Base-by-base conservation (phyloP, 2,329 filamentous ascomycete genomes). In the Hypoxylon sp. region DNA sequence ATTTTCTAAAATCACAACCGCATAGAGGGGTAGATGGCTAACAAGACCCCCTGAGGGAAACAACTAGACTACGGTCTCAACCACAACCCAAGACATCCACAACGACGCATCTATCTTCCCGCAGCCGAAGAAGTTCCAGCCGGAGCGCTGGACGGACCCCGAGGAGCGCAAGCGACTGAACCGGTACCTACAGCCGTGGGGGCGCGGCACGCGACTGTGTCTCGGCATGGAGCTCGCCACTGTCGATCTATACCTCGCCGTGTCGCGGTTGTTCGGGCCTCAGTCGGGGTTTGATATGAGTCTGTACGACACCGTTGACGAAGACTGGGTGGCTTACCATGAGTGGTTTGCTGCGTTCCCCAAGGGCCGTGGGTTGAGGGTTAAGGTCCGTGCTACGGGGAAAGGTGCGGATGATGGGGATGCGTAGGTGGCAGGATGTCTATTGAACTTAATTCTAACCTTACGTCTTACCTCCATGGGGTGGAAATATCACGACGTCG, bases 331-430 rank as follows among this genome's bases (percentile, higher is more conserved):
- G 23, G 38, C 68, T 21, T 74, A 65, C 34, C 73, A 74, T 45
- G 72, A 74, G 61, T 73, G 64, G 62, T 73, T 74, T 49, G 69
- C 72, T 7, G 69, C 60, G 23, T 74, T 74, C 23, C 70, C 72
- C 1, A 52, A 58, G 30, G 73, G 72, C 2, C 63, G 67, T 5
- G 70, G 73, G 36, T 43, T 74, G n/a, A 55, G 67, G 46, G 71
- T 73, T 19, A 50, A 45, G 60, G 66, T 74, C 45, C 45, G 6
- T 83, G 38, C 11, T 9, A 46, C 10, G 17, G 46, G 9, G 14
- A 50, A 14, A 2, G 59, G 34, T 28, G 36, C 3, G n/a, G 17
- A 10, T 32, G 21, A 23, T n/a, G 19, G 21, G 21, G 11, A 23
- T n/a, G 50, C 17, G 19, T 43, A 32, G 19, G 19, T 25, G 30